Percentiles rank a stretch among this genome's conserved stretches.
These are phyloP conservation scores for Colletotrichum sp. DNA, from an alignment of 2,329 filamentous ascomycete species.

Conservation along the genomic window DNA sequence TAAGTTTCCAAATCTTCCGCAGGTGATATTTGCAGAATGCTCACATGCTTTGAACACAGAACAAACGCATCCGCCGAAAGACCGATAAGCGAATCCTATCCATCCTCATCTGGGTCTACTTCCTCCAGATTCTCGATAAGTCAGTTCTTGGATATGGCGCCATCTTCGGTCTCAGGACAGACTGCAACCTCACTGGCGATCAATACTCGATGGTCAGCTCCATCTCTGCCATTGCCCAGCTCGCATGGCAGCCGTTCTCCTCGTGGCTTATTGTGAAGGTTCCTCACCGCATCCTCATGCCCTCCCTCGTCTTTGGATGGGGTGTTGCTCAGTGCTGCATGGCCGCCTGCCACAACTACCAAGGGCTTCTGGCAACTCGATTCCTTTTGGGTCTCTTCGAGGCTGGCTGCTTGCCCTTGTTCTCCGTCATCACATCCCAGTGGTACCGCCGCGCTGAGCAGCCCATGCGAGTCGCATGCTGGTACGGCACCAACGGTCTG, in stretches of 20 bases:
- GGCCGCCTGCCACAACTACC: constrained; percentile 22
- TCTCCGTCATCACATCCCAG: constrained; percentile 51
- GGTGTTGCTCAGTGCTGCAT: constrained; percentile 44
- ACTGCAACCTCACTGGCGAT: constrained; percentile 54
- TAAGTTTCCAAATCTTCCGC: neutral
- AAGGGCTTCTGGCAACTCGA: constrained; percentile 23
- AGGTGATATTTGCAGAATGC: neutral
- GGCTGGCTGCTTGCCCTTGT: constrained; percentile 44
- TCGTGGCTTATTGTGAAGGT: constrained; percentile 66
- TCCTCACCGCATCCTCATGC: constrained; percentile 64
- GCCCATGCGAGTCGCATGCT: constrained; percentile 66
- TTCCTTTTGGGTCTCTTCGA: constrained; percentile 28
- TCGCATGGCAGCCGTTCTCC: constrained; percentile 66
- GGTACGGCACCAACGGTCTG: constrained; percentile 68
- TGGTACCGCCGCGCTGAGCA: constrained; percentile 61
- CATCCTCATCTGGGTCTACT: constrained; percentile 64
- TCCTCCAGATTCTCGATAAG: constrained; percentile 65
- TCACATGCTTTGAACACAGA: constrained; percentile 32
- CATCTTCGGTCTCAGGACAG: constrained; percentile 57
- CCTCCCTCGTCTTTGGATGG: constrained; percentile 50
- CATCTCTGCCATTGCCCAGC: constrained; percentile 63
- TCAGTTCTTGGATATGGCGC: constrained; percentile 61
- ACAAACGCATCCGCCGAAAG: constrained; percentile 62
- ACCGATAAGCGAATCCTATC: constrained; percentile 64
- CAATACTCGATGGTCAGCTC: constrained; percentile 64